A percentile compares a stretch with the other conserved stretches of the same genome.
phyloP scores from a whole-genome alignment of 257 asterid genomes.

The Solanum chmielewskii region DNA sequence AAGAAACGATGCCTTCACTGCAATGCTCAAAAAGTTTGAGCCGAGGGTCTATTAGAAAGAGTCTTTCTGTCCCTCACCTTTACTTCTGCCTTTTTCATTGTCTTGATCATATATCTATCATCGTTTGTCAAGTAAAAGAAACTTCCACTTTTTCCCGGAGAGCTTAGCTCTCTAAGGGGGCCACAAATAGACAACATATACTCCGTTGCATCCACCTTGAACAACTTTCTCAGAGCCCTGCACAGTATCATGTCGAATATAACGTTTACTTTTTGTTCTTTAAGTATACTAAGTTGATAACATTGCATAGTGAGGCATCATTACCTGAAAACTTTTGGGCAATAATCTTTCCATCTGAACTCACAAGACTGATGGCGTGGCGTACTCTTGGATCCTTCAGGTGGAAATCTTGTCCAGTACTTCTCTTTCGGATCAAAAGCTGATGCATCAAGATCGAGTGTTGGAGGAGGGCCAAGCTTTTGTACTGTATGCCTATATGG shows the following conservation, averaged over 20 bases:
- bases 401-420: conserved; percentile 86
- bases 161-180: conserved; percentile 79
- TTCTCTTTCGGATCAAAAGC: conserved; percentile 92
- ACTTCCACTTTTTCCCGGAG: conserved; percentile 96
- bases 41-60: neutral
- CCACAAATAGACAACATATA: conserved; percentile 97
- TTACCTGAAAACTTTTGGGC: conserved; percentile 94
- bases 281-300: neutral
- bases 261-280: neutral
- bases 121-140: conserved; percentile 87
- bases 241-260: neutral
- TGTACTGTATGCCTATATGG: conserved; percentile 81
- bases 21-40: neutral
- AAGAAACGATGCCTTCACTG: neutral
- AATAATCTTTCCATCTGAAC: conserved; percentile 91
- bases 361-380: conserved; percentile 84
- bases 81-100: conserved; percentile 95
- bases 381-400: conserved; percentile 82
- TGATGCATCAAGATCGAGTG: conserved; percentile 73
- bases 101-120: conserved; percentile 95
- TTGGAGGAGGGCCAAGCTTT: conserved; percentile 74
- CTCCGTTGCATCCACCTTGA: conserved; percentile 95
- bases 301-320: neutral
- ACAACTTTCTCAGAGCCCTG: conserved; percentile 73
- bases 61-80: conserved; percentile 31